These are phyloP conservation scores for Claviceps arundinis DNA, from an alignment of 2,329 filamentous ascomycete genomes.

Conservation along the genomic window DNA sequence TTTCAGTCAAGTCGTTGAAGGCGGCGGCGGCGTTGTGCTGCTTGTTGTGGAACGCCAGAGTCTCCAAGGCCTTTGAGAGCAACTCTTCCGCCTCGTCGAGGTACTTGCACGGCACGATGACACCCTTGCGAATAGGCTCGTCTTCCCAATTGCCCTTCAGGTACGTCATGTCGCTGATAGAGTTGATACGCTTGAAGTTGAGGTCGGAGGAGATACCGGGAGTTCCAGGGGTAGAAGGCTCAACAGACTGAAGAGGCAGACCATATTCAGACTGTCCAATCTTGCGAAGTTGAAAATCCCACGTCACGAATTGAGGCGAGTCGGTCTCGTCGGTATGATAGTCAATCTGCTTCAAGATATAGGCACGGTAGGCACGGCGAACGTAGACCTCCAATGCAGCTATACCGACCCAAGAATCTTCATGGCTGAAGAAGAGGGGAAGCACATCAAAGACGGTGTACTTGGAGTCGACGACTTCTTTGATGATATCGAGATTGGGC, in stretches of 20 bases:
- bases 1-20: constrained; percentile 60
- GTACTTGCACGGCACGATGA: constrained; percentile 86
- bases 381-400: constrained; percentile 94
- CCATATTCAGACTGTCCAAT: constrained; percentile 86
- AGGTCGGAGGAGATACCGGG: constrained; percentile 42
- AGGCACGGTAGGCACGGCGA: constrained; percentile 91
- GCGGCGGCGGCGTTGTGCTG: constrained; percentile 41
- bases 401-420: constrained; percentile 85
- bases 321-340: constrained; percentile 71
- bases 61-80: constrained; percentile 70
- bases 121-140: constrained; percentile 79
- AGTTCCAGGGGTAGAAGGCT: constrained; percentile 73
- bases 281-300: constrained; percentile 93
- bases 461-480: constrained; percentile 96
- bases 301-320: constrained; percentile 64
- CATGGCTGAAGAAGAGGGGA: constrained; percentile 86
- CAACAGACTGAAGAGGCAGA: constrained; percentile 62
- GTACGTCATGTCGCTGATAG: constrained; percentile 94
- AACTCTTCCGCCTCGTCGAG: constrained; percentile 88
- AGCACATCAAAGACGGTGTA: constrained; percentile 97
- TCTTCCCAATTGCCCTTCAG: constrained; percentile 57
- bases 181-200: constrained; percentile 71
- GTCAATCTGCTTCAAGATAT: constrained; percentile 76
- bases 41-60: constrained; percentile 51
- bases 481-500: constrained; percentile 79